phyloP scores from a whole-genome alignment of 2,329 filamentous ascomycete genomes.

The Teratosphaeria zuluensis region DNA sequence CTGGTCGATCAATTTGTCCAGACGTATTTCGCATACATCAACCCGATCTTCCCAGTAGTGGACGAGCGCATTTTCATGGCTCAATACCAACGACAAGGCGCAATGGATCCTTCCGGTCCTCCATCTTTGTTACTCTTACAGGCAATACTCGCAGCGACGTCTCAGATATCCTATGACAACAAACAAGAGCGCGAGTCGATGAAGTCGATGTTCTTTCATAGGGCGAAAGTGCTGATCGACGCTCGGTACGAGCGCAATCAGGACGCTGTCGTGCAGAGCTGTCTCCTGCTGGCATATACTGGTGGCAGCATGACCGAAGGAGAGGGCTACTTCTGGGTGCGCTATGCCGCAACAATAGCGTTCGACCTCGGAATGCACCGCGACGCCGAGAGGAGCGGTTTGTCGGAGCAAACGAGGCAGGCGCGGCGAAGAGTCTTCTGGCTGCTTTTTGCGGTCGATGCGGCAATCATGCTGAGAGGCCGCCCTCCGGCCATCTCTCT shows the following conservation, averaged over 20 bases:
- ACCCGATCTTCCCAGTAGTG: not conserved
- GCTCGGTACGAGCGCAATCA: not conserved
- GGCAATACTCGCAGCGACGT: not conserved
- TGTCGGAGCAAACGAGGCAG: not conserved
- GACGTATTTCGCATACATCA: not conserved
- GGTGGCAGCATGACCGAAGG: not conserved
- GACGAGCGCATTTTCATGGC: not conserved
- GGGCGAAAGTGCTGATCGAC: not conserved
- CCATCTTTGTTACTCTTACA: not conserved
- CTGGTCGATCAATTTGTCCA: not conserved
- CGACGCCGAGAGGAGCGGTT: not conserved
- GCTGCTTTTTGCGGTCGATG: not conserved
- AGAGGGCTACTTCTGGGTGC: not conserved
- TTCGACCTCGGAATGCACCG: not conserved
- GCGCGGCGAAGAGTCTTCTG: not conserved
- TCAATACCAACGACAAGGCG: not conserved
- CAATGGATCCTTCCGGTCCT: not conserved
- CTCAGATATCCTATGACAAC: not conserved
- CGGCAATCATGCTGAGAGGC: not conserved
- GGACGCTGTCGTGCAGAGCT: not conserved
- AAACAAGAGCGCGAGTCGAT: not conserved
- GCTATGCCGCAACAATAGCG: not conserved
- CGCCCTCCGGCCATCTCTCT: not conserved
- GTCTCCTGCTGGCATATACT: not conserved
- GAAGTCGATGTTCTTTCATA: not conserved